Percentiles rank a stretch among this genome's conserved stretches.
Conservation (phyloP, 2,329 filamentous ascomycete species). For the Fusarium aywerte region DNA sequence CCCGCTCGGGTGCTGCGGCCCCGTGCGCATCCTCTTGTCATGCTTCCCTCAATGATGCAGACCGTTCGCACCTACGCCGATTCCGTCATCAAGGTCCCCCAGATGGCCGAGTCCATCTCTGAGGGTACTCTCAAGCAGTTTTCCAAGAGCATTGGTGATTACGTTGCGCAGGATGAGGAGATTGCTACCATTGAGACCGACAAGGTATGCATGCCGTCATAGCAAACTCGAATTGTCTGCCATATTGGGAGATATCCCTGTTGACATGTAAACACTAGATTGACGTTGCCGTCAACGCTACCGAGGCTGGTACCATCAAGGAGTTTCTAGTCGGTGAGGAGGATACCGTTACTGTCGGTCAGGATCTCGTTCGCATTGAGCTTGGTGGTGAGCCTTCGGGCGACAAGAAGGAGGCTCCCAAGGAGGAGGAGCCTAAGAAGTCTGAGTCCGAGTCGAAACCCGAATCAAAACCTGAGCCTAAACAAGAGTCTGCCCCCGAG, state of each 20-base stretch:
- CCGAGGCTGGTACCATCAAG: constrained; percentile 89
- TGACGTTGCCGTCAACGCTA: constrained; percentile 95
- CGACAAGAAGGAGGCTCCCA: constrained; percentile 53
- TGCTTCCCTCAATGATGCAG: constrained; percentile 65
- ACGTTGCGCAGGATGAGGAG: constrained; percentile 94
- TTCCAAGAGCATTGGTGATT: constrained; percentile 91
- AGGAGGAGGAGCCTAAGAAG: constrained; percentile 45
- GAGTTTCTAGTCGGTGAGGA: constrained; percentile 93
- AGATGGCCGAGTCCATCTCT: constrained; percentile 99
- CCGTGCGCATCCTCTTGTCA: constrained; percentile 47
- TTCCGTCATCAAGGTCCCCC: constrained; percentile 88
- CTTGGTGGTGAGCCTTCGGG: constrained; percentile 68
- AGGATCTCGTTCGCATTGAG: constrained; percentile 89
- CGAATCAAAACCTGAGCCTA: constrained; percentile 50
- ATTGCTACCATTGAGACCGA: constrained; percentile 99
- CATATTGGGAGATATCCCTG: not conserved
- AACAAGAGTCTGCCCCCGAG: constrained; percentile 48
- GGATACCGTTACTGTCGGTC: constrained; percentile 93
- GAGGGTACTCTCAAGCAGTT: constrained; percentile 98
- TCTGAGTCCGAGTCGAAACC: constrained; percentile 51
- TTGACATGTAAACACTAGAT: constrained; percentile 67
- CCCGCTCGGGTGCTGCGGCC: constrained; percentile 55
- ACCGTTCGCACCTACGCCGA: constrained; percentile 76
- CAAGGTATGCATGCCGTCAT: constrained; percentile 71
- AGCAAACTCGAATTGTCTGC: not conserved